Percentiles rank a stretch among this genome's conserved stretches.
Conservation (phyloP, 2,329 filamentous ascomycete species). For the Cladosporium cucumerinum region DNA sequence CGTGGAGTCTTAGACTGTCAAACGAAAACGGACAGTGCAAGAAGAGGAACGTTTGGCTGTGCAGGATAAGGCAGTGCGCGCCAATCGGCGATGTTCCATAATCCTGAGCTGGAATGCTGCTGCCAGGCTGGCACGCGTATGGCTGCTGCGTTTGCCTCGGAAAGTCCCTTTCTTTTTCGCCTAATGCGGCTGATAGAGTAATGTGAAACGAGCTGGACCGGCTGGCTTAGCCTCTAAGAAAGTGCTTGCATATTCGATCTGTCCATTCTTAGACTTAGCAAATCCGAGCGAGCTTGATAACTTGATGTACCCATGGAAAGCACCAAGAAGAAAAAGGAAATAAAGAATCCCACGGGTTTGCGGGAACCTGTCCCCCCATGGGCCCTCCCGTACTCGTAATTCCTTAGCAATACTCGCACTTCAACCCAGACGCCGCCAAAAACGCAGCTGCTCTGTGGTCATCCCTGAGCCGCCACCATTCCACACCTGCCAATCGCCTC, state of each 20-base stretch:
- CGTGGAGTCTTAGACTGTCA: neutral
- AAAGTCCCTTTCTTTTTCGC: constrained; percentile 1
- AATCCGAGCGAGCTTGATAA: neutral
- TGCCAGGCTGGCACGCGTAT: neutral
- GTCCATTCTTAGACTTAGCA: constrained; percentile 1
- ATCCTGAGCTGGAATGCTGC: constrained; percentile 4
- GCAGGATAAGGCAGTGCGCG: constrained; percentile 1
- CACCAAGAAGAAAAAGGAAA: neutral
- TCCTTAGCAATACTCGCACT: constrained; percentile 1
- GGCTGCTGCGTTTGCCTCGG: neutral
- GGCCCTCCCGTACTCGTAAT: neutral
- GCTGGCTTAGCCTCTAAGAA: neutral
- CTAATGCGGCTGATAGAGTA: constrained; percentile 11
- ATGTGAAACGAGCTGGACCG: constrained; percentile 12
- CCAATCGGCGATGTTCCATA: constrained; percentile 8
- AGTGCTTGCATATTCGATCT: constrained; percentile 6
- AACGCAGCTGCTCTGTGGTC: neutral
- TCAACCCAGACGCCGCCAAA: constrained; percentile 12
- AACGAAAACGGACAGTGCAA: neutral
- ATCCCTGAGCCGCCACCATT: constrained; percentile 3
- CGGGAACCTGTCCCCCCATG: neutral
- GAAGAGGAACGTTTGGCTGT: neutral
- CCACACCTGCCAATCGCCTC: neutral
- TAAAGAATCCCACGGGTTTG: neutral
- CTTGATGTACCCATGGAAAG: neutral